Evolutionary conservation across 2,329 filamentous ascomycete species (phyloP), one percentile per base, ranked within the genome.

Genomic region (Cladosporium sp.): DNA sequence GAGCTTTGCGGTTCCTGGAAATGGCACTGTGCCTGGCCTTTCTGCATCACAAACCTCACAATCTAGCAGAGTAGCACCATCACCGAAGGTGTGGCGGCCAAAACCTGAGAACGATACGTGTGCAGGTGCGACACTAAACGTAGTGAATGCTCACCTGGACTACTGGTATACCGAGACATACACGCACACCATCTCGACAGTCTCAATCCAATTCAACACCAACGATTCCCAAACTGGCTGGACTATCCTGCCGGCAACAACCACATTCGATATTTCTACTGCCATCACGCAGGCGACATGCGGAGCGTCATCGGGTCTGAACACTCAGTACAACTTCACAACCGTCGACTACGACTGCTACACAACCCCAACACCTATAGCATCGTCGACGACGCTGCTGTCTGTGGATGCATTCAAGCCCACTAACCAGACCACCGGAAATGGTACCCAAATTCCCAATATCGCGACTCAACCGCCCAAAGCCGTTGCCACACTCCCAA

Each of bases 161-260:
- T 74, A 69, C 62, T 74, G 71, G 71, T 72, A 70, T 49, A 61
- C 66, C 4, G 55, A 65, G 39, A 70, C 70, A 2, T 68, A 69
- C 42, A 69, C 66, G 5, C 68, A 72, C 37, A 65, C 66, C 6
- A 69, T 67, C 8, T 72, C 70, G n/a, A 73, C 68, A 1, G 65
- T 72, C 51, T 62, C 66, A 3, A 58, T 71, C 19, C 62, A 68
- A 36, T 65, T 62, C 57, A 65, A 69, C 50, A 40, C 43, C 12
- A 68, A 70, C 19, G 65, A 64, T n/a, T 61, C 61, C 15, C 56
- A 62, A 8, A 72, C 69, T 8, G 69, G 63, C 15, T 73, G 70
- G 70, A 67, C 67, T 6, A 55, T 72, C 0, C 20, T 69, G 1
- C 64, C 69, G 7, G 69, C 68, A 8, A 60, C 66, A 11, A 71